Base-by-base conservation (phyloP, 202 grass and related monocot species). In the Hordeum pubiflorum region DNA sequence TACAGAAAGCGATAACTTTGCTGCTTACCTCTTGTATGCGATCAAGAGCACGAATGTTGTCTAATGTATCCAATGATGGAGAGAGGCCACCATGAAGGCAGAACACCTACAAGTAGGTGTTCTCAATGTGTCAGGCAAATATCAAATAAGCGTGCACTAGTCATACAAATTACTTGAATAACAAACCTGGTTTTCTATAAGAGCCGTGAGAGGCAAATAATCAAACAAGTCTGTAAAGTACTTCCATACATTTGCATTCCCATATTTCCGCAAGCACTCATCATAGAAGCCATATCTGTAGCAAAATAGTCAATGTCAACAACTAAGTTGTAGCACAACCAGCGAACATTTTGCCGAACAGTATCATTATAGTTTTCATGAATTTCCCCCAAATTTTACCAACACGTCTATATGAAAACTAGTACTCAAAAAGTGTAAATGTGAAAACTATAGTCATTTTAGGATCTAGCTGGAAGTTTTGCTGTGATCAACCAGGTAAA, bases 161-260 rank as follows among this genome's bases (percentile, higher is more conserved):
- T 62, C 21, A 10, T 32, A 61, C 39, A 83, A 72, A 58, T 32
- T 26, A 56, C 39, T 43, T 76, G 17, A 69, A 58, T 18, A 71
- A 83, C 36, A 43, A 64, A 94, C 94, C 94, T 97, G 94, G 83
- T 94, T 97, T 89, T 97, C 94, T 82, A 97, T 94, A 81, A 97
- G 89, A 81, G 94, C 94, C 41, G 94, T 97, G 72, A 97, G 94
- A 55, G 94, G 94, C 79, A 97, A 82, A 87, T 94, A 97, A 89
- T 97, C 94, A 67, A 97, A 97, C 44, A 97, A 77, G 57, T 97
- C 94, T 32, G 94, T 97, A 43, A 97, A 97, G 82, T 90, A 91
- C 66, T 97, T 97, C 94, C 94, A 97, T 12, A 97, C 94, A 81
- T 94, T 97, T 67, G 94, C 94, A 90, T 97, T 97, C 69, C 94